Base-by-base conservation (phyloP, 1,139 yeast species). In the Geotrichum klebahnii region DNA sequence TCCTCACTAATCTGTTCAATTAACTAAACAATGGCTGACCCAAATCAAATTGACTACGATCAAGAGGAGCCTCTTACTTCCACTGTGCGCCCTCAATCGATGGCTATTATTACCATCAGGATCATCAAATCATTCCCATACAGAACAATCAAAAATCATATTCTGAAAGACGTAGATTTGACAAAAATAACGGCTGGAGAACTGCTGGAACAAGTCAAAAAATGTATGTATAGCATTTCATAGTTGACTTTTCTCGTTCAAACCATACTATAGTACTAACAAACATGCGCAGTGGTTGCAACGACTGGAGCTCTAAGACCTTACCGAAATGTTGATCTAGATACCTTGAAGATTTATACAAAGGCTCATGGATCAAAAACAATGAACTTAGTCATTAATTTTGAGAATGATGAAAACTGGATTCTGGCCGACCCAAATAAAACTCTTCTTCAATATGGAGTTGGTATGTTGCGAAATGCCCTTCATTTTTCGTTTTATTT, bases 281-380 rank as follows among this genome's bases (percentile, higher is more conserved):
- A 6, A 67, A 80, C 10, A 56, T 66, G 19, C 58, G 71, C 3
- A 29, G 75, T 75, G 33, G 83, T 89, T 53, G 73, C 78, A 48
- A 76, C 83, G 4, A 77, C 81, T 6, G 88, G 95, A 1, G 80
- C 78, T 0, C 78, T 82, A 56, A 76, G 96, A 60, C 95, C 97
- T 0, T 90, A 81, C 67, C 76, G 97, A 60, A 84, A 76, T 55
- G 85, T 86, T n/a, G 73, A 72, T 1, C 83, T 81, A 60, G 87
- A 92, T 62, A 74, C 94, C 0, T 65, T 92, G 55, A 92, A 94
- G 68, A 76, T 92, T 16, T 92, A 92, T 68, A 85, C 96, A 33
- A 88, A 87, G 64, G 97, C 98, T 0, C 97, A 92, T 66, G 95
- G 95, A 5, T 78, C 96, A 35, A 92, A 92, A 69, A 87, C 97